phyloP scores from a whole-genome alignment of 768 basidiomycete species.

The Rhodocollybia butyracea region DNA sequence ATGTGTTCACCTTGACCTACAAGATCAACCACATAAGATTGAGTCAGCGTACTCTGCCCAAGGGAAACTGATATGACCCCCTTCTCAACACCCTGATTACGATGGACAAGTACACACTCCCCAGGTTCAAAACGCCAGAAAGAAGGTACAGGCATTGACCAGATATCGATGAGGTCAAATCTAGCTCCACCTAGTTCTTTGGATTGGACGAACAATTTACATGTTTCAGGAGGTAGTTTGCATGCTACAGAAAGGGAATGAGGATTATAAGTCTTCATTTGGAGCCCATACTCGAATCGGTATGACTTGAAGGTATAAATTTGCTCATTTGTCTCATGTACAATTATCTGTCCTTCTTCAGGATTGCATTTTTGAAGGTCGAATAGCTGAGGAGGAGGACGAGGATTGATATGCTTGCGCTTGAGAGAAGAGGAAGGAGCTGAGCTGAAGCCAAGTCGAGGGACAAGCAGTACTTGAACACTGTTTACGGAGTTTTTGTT shows the following conservation, averaged over 20 bases:
- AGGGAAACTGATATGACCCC: not conserved
- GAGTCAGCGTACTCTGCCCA: not conserved
- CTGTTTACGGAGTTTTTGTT: not conserved
- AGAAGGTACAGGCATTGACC: not conserved
- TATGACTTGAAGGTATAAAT: not conserved
- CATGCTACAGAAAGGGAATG: not conserved
- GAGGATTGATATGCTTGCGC: not conserved
- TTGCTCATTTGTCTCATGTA: not conserved
- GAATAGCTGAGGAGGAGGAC: constrained; percentile 1
- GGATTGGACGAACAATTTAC: not conserved
- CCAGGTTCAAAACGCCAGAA: constrained; percentile 1
- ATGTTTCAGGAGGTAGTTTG: not conserved
- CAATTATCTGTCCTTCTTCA: not conserved
- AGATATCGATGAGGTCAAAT: not conserved
- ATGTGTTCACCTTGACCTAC: not conserved
- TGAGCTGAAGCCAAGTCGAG: not conserved
- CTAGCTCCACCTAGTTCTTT: not conserved
- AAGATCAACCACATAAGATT: not conserved
- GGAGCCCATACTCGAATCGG: not conserved
- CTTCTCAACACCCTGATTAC: not conserved
- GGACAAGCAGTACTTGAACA: not conserved
- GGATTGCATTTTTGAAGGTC: not conserved
- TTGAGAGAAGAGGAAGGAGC: not conserved
- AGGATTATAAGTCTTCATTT: not conserved
- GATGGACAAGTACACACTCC: not conserved